Evolutionary conservation across 2,329 filamentous ascomycete species (phyloP), one percentile per base, ranked within the genome.

Genomic region (Aspergillus brasiliensis): DNA sequence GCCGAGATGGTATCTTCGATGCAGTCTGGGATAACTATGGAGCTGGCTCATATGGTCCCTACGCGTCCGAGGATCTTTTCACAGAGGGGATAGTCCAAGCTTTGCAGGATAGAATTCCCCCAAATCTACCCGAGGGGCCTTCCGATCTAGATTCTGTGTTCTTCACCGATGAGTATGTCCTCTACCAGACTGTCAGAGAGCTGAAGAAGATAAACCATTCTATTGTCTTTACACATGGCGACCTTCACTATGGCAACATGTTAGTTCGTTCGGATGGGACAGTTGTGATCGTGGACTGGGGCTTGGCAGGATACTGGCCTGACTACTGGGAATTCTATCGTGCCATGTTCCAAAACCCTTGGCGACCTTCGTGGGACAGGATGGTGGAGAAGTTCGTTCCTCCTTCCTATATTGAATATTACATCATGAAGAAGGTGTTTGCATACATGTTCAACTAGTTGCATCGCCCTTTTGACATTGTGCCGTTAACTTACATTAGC

Each of bases 271-370:
- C 49, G 10, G 65, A 67, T 28, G 61, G 61, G 13, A 68, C 66
- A 8, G 62, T 68, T 7, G 69, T 67, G 5, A 58, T 73, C 31
- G 47, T 71, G 15, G 69, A 73, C 52, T 70, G 70, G 61, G 67
- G 67, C 5, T 62, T 68, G 17, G 64, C 68, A 1, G 68, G 68
- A 8, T 69, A 67, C 38, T 69, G 65, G 56, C 71, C 69, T 1
- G 62, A 66, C 37, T 63, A 68, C 49, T 70, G 68, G 62, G 70
- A 71, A 51, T 71, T 62, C 48, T 65, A 59, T 56, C 56, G 61
- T 7, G 59, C 55, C 5, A 62, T 62, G 52, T 57, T 59, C 47
- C 49, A 38, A 37, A 38, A 52, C 27, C 46, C 54, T 10, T 62
- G 56, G 42, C 61, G 58, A 25, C n/a, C 47, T 3, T 62, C 55